Base-by-base conservation (phyloP, 2,329 filamentous ascomycete species). In the Didymella arachidicola region DNA sequence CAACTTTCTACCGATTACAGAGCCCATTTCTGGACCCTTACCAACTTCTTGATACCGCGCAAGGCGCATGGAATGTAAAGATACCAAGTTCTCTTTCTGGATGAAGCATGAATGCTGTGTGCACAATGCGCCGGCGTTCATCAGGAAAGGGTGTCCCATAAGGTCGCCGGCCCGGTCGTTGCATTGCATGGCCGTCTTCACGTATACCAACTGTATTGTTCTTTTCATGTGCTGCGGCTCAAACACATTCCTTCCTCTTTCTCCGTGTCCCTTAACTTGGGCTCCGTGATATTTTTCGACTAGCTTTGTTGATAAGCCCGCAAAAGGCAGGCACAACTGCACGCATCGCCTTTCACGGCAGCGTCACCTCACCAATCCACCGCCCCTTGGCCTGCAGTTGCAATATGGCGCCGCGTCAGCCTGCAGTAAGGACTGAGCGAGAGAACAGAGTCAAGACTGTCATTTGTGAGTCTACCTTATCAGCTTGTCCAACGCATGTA, bases 1-100 rank as follows among this genome's bases (percentile, higher is more conserved):
- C 48, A 99, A 99, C 74, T 99, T 99, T 77, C 79, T 99, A 62
- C 95, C 95, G 2, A 93, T 96, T 73, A 87, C 93, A 70, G 72
- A 74, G n/a, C 64, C 67, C 11, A 67, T 66, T 2, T 66, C 72
- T 22, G 64, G 66, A 12, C 56, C 65, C 38, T 22, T 68, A n/a
- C 53, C 68, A 26, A 59, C 59, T 38, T 54, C 56, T 30, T 62
- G 56, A 22, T 66, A 50, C 1, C 51, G 27, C 25, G 19, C 18
- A 10, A 5, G 29, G 18, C 18, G 25, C 22, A 27, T 27, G 18
- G 22, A 27, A 16, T 59, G 46, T 51, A 53, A 1, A 54, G 11
- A 42, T 46, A 30, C 7, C 39, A 6, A n/a, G 42, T n/a, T 18
- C 12, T 10, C 26, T 43, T 41, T 25, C 22, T 45, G 14, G 18